These are phyloP conservation scores for Alternaria novae-zelandiae DNA, from an alignment of 2,329 filamentous ascomycete species.

Conservation along the genomic window DNA sequence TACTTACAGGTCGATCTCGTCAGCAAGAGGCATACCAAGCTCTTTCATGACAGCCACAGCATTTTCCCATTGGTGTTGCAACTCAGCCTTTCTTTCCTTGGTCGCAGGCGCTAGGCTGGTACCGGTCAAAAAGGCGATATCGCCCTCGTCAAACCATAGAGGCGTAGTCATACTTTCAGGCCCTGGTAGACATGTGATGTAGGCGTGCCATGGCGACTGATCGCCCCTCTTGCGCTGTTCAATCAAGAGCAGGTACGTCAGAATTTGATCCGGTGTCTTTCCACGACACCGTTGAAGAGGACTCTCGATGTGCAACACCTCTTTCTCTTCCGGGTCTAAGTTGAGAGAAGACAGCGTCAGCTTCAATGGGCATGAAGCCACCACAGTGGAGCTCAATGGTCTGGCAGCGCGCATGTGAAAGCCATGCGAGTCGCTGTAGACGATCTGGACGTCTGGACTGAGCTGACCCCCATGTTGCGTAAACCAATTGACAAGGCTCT, in stretches of 20 bases:
- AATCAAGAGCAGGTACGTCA: conserved; percentile 45
- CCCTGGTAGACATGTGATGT: conserved; percentile 44
- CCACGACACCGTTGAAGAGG: conserved; percentile 32
- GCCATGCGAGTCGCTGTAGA: conserved; percentile 33
- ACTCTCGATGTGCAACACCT: conserved; percentile 34
- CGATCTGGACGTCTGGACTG: conserved; percentile 38
- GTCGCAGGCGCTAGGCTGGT: conserved; percentile 43
- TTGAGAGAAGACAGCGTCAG: conserved; percentile 47
- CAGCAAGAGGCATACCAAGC: conserved; percentile 19
- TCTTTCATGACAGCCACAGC: conserved; percentile 28
- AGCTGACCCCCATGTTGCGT: conserved; percentile 38
- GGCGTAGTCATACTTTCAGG: conserved; percentile 44
- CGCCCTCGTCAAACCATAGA: conserved; percentile 46
- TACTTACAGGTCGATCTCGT: conserved; percentile 35
- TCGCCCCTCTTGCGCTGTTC: conserved; percentile 38
- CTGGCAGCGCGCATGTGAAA: conserved; percentile 39
- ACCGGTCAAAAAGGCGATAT: conserved; percentile 42
- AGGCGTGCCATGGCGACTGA: conserved; percentile 45
- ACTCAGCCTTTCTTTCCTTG: conserved; percentile 24
- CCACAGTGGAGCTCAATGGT: conserved; percentile 25
- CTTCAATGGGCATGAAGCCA: conserved; percentile 40
- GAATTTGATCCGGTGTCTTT: conserved; percentile 39
- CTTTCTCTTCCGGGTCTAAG: conserved; percentile 35
- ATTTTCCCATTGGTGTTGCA: conserved; percentile 34
- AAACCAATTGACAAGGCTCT: conserved; percentile 40